Evolutionary conservation across 2,329 filamentous ascomycete genomes (phyloP).

Genomic region (Mycogone perniciosa): DNA sequence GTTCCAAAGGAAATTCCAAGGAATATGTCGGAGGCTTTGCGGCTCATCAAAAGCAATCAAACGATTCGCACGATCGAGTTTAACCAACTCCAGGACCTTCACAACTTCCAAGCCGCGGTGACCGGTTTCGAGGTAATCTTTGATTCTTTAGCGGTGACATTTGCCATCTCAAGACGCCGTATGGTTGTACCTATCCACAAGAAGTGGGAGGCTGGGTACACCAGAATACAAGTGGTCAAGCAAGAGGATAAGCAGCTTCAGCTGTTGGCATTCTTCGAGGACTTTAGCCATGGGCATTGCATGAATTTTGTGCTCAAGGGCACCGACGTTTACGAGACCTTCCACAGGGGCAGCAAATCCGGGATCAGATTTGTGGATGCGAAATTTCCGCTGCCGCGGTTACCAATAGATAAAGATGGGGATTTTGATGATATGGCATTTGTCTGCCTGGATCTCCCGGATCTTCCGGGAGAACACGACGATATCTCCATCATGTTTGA

Average conservation of each 20-base stretch:
- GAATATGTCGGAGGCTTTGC: slow-evolving; percentile 58
- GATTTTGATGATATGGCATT: slow-evolving; percentile 61
- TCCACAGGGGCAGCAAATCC: slow-evolving; percentile 57
- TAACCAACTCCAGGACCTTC: slow-evolving; percentile 59
- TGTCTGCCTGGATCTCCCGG: slow-evolving; percentile 78
- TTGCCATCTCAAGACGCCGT: slow-evolving; percentile 75
- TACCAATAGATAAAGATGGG: slow-evolving; percentile 44
- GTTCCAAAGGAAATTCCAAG: slow-evolving; percentile 55
- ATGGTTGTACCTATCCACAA: slow-evolving; percentile 94
- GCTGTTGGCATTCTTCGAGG: slow-evolving; percentile 79
- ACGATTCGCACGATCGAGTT: slow-evolving; percentile 71
- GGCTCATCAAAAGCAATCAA: slow-evolving; percentile 47
- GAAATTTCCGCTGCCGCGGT: slow-evolving; percentile 76
- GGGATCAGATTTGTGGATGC: slow-evolving; percentile 79
- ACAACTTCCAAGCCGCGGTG: slow-evolving; percentile 70
- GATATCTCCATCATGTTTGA: slow-evolving; percentile 86
- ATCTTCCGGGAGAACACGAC: slow-evolving; percentile 87
- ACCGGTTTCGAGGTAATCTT: slow-evolving; percentile 75
- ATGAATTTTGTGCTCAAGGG: slow-evolving; percentile 85
- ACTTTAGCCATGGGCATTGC: slow-evolving; percentile 78
- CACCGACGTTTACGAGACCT: slow-evolving; percentile 74
- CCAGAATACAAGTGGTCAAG: slow-evolving; percentile 69
- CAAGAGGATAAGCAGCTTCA: slow-evolving; percentile 69
- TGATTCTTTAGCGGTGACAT: slow-evolving; percentile 63
- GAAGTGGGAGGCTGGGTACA: slow-evolving; percentile 80